These are phyloP conservation scores for Adansonia gregorii DNA, from an alignment of 441 rosid genomes.

Conservation along the genomic window DNA sequence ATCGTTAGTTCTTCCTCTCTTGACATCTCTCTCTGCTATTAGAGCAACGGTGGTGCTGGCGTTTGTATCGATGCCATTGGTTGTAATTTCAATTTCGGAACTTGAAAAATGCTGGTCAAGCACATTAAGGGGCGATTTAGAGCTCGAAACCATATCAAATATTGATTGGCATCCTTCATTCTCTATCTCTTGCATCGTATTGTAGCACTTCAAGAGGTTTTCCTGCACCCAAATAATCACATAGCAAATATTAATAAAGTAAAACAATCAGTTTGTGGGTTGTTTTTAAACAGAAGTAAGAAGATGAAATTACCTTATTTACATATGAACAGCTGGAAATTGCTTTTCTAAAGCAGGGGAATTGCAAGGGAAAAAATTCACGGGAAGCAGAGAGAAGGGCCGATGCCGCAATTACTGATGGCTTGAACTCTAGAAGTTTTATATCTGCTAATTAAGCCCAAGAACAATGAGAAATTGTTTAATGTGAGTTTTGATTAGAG, in stretches of 20 bases:
- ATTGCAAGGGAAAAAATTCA: constrained; percentile 58
- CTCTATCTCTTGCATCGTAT: constrained; percentile 44
- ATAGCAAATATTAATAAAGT: not conserved
- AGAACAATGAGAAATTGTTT: not conserved
- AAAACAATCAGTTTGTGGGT: too few species aligned
- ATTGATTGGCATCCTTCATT: constrained; percentile 45
- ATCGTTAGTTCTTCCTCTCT: constrained; percentile 46
- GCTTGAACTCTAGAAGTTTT: constrained; percentile 61
- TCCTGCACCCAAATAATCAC: constrained; percentile 43
- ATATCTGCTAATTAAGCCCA: constrained; percentile 43
- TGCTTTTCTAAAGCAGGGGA: constrained; percentile 44
- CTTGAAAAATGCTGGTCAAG: constrained; percentile 58
- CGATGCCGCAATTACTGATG: constrained; percentile 71
- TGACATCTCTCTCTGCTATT: constrained; percentile 29
- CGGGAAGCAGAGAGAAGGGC: constrained; percentile 65
- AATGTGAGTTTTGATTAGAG: not conserved
- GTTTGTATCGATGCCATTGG: constrained; percentile 27
- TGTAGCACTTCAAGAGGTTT: constrained; percentile 55
- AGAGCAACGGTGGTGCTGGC: not conserved
- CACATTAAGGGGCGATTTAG: constrained; percentile 59
- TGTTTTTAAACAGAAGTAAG: not conserved
- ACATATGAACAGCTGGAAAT: constrained; percentile 52
- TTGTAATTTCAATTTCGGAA: constrained; percentile 49
- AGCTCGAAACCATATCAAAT: constrained; percentile 46
- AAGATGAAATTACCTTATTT: constrained; percentile 47